These are phyloP conservation scores for Achlya hypogyna DNA, from an alignment of 352 stramenopile species.

Conservation along the genomic window DNA sequence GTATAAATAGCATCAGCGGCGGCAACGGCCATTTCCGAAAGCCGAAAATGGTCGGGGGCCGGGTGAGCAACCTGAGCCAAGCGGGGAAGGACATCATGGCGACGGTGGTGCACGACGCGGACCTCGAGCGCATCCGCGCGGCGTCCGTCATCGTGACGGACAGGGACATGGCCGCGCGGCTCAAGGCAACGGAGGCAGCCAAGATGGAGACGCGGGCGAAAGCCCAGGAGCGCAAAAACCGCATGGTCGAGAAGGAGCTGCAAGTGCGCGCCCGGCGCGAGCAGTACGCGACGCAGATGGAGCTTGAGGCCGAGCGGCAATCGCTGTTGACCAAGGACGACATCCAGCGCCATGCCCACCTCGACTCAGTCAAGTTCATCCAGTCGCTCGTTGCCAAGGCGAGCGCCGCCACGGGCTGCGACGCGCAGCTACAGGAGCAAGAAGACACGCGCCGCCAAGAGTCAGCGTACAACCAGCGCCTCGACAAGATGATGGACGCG, in stretches of 20 bases:
- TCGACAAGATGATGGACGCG: constrained; percentile 64
- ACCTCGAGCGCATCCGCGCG: constrained; percentile 13
- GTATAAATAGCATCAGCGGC: background rate
- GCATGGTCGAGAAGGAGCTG: constrained; percentile 73
- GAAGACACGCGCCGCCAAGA: constrained; percentile 41
- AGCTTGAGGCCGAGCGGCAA: constrained; percentile 53
- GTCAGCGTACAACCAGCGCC: constrained; percentile 47
- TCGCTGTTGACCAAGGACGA: constrained; percentile 58
- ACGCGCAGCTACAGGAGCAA: constrained; percentile 33
- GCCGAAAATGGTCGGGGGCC: background rate
- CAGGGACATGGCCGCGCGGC: background rate
- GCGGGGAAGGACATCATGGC: constrained; percentile 11
- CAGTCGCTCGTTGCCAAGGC: constrained; percentile 56
- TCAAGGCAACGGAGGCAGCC: constrained; percentile 33
- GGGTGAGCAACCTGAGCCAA: constrained; percentile 9
- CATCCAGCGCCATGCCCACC: constrained; percentile 42
- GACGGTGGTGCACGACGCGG: background rate
- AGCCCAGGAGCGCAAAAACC: constrained; percentile 53
- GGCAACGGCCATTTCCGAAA: background rate
- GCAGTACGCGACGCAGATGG: constrained; percentile 59
- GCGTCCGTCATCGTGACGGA: constrained; percentile 14
- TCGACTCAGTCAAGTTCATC: constrained; percentile 56
- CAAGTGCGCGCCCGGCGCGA: constrained; percentile 52
- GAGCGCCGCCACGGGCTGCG: constrained; percentile 52
- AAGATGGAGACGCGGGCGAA: constrained; percentile 38